Evolutionary conservation across 495 filamentous ascomycete genomes (phyloP).

Genomic region (Penicillium robsamsonii): DNA sequence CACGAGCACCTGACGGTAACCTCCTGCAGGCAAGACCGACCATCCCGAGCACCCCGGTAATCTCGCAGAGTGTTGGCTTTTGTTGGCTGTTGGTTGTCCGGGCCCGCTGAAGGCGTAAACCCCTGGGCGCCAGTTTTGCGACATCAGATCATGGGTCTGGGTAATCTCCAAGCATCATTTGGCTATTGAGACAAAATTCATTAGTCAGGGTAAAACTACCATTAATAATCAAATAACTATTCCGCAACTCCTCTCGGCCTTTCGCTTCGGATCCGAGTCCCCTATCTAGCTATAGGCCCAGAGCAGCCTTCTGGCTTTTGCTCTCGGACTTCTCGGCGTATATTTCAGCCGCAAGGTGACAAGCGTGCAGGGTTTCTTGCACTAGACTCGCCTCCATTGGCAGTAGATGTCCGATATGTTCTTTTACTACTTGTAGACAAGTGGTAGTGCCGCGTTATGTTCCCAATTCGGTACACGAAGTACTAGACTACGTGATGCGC

Average conservation of each 20-base stretch:
- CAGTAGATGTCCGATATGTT: background rate
- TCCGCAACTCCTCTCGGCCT: background rate
- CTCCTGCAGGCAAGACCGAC: slow-evolving; percentile 2
- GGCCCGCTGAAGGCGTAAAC: slow-evolving; percentile 1
- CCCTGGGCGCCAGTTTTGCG: slow-evolving; percentile 1
- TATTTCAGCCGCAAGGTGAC: slow-evolving; percentile 10
- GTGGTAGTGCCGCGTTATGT: background rate
- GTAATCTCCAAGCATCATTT: background rate
- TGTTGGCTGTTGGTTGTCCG: background rate
- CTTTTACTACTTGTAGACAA: background rate
- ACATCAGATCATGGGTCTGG: slow-evolving; percentile 4
- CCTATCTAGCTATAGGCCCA: background rate
- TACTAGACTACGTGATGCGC: background rate
- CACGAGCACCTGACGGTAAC: slow-evolving; percentile 8
- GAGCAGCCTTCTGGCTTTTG: background rate
- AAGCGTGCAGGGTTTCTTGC: background rate
- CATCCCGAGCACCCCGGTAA: slow-evolving; percentile 1
- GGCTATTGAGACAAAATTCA: background rate
- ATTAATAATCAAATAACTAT: background rate
- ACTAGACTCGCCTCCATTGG: slow-evolving; percentile 4
- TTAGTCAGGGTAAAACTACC: background rate
- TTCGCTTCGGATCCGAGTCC: slow-evolving; percentile 8
- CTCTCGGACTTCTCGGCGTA: background rate
- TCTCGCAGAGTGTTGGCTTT: background rate
- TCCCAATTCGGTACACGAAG: background rate